phyloP scores from a whole-genome alignment of 495 filamentous ascomycete species.

The Trichoderma orchidacearum region DNA sequence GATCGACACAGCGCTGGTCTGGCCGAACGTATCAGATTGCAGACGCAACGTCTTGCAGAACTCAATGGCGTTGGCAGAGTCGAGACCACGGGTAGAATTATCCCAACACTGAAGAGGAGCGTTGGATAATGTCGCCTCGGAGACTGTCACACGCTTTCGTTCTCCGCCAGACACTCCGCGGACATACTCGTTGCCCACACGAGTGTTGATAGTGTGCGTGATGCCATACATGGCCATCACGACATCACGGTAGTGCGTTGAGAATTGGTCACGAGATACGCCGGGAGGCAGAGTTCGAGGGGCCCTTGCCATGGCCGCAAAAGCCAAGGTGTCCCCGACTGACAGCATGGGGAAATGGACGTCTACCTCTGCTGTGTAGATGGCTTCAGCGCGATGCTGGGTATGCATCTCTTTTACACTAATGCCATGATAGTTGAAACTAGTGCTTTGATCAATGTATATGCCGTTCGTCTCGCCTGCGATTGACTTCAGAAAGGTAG shows the following conservation, averaged over 20 bases:
- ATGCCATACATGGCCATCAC: conserved; percentile 57
- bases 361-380: conserved; percentile 49
- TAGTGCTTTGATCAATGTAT: conserved; percentile 17
- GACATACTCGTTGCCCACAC: conserved; percentile 71
- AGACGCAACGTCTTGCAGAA: conserved; percentile 31
- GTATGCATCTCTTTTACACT: conserved; percentile 26
- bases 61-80: conserved; percentile 31
- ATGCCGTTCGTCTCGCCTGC: conserved; percentile 45
- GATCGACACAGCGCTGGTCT: conserved; percentile 48
- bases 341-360: conserved; percentile 48
- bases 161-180: conserved; percentile 53
- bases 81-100: conserved; percentile 38
- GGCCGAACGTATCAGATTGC: conserved; percentile 39
- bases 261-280: conserved; percentile 21
- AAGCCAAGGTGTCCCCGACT: conserved; percentile 45
- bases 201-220: conserved; percentile 58
- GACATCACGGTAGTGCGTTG: conserved; percentile 33
- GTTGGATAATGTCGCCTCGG: conserved; percentile 20
- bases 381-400: conserved; percentile 42
- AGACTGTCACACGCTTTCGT: conserved; percentile 39
- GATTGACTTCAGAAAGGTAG: conserved; percentile 59
- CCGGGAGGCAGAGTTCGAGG: conserved; percentile 29
- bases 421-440: conserved; percentile 30
- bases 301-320: conserved; percentile 39
- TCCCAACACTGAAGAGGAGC: conserved; percentile 32